phyloP scores from a whole-genome alignment of 2,329 filamentous ascomycete species.

The Myotisia sp. region DNA sequence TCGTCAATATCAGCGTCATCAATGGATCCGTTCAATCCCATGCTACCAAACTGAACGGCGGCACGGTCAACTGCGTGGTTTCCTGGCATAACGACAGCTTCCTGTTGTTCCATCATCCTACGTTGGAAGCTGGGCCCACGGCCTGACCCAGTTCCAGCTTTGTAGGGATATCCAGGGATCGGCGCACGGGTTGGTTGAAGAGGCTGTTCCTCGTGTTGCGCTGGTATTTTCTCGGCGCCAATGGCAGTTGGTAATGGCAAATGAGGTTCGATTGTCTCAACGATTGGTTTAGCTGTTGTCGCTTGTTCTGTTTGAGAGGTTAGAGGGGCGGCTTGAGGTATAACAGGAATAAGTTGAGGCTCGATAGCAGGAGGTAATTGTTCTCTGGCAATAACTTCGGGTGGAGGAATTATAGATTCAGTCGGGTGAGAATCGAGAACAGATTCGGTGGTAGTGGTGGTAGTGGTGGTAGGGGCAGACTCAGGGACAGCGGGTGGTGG shows the following conservation, averaged over 20 bases:
- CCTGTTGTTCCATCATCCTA: constrained; percentile 82
- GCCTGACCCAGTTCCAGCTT: constrained; percentile 62
- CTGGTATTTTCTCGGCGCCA: constrained; percentile 50
- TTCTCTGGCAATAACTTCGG: neutral
- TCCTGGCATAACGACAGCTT: constrained; percentile 94
- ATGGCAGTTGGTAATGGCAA: constrained; percentile 22
- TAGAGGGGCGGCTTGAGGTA: constrained; percentile 4
- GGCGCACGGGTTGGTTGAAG: constrained; percentile 46
- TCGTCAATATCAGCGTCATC: constrained; percentile 78
- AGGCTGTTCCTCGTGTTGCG: constrained; percentile 72
- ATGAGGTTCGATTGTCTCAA: constrained; percentile 25
- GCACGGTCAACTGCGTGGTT: constrained; percentile 89
- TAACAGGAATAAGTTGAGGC: constrained; percentile 29
- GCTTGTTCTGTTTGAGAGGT: constrained; percentile 20
- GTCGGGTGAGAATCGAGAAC: constrained; percentile 11
- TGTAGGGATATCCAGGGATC: constrained; percentile 36
- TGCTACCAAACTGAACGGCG: constrained; percentile 89
- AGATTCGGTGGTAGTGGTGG: constrained; percentile 18
- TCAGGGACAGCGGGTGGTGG: constrained; percentile 27
- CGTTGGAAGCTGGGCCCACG: constrained; percentile 72
- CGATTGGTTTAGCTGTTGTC: constrained; percentile 32
- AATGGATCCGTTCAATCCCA: constrained; percentile 63
- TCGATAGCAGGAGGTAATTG: constrained; percentile 4
- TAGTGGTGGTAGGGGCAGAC: constrained; percentile 20
- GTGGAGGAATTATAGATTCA: neutral